Evolutionary conservation across 176 grass and related monocot species (phyloP).

Genomic region (Pontederia paniculata): DNA sequence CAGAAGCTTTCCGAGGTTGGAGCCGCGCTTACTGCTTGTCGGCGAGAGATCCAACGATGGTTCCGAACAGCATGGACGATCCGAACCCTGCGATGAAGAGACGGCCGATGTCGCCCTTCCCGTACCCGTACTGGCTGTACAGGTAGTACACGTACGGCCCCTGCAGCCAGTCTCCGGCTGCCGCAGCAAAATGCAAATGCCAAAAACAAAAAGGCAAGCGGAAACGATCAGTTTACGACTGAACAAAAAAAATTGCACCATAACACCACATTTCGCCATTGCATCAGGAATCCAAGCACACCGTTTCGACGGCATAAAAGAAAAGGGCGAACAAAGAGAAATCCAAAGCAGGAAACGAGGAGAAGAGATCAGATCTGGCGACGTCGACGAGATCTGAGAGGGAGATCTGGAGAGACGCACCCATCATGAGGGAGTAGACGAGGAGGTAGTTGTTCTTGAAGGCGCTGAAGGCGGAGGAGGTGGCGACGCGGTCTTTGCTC

Average conservation of each 20-base stretch:
- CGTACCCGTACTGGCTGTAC: constrained; percentile 10
- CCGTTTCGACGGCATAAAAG: neutral
- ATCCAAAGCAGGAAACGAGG: neutral
- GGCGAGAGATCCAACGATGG: constrained; percentile 14
- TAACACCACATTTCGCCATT: too few species aligned
- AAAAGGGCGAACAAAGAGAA: neutral
- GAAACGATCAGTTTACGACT: too few species aligned
- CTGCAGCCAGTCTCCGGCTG: constrained; percentile 19
- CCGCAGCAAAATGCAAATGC: neutral
- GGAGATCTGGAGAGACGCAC: neutral
- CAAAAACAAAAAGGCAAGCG: too few species aligned
- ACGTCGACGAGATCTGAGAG: neutral
- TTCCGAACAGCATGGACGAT: constrained; percentile 19
- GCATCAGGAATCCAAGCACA: too few species aligned
- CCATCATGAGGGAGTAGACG: constrained; percentile 23
- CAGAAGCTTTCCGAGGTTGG: neutral
- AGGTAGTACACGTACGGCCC: constrained; percentile 19
- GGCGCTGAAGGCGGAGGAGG: constrained; percentile 14
- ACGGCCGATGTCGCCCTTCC: constrained; percentile 16
- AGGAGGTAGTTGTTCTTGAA: constrained; percentile 23
- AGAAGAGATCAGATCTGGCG: neutral
- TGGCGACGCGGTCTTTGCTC: constrained; percentile 5
- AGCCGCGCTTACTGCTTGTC: constrained; percentile 10
- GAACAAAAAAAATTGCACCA: too few species aligned
- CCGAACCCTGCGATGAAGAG: constrained; percentile 20